Base-by-base conservation (phyloP, 1,284 basidiomycete genomes). In the Clitocybe nebularis region DNA sequence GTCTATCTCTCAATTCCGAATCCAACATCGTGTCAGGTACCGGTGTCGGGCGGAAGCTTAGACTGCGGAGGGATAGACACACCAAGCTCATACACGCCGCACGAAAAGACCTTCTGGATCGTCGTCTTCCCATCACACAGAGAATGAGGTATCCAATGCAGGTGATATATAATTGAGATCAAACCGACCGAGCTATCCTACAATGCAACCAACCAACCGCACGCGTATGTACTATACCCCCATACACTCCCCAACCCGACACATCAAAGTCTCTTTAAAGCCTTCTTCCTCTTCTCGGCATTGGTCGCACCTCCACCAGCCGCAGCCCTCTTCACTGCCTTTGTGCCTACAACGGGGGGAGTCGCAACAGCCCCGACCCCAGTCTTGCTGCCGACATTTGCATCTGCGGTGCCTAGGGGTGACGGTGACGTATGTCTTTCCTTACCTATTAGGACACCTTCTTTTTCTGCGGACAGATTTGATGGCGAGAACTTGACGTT, bases 261-360 rank as follows among this genome's bases (percentile, higher is more conserved):
- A 36, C 30, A 21, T 54, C 43, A 89, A 61, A 89, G 64, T 50
- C 87, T 72, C 64, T 86, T 90, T 54, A 90, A 63, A 8, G 86
- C 88, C 70, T 89, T 90, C 74, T 89, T 89, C 60, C 85, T 73
- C 67, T 89, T 89, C 64, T 88, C 86, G 8, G 75, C 79, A 5
- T 75, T 76, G 1, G 70, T 72, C 6, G 66, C 60, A 0, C 65
- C 72, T 1, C 66, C 65, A 2, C 70, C 70, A 5, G 72, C 67
- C 1, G 85, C 84, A 3, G 80, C 69, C 35, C 84, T 67, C 62
- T 88, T 88, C 41, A 84, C 71, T 0, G 83, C 74, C 59, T 86
- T 88, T 7, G 69, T 63, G 1, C 60, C 63, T 10, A 61, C 54
- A 11, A 67, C 55, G 11, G 62, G 56, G n/a, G 57, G 56, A 17